A percentile compares a stretch with the other conserved stretches of the same genome.
phyloP scores from a whole-genome alignment of 2,329 filamentous ascomycete species.

The Xylaria sp. region DNA sequence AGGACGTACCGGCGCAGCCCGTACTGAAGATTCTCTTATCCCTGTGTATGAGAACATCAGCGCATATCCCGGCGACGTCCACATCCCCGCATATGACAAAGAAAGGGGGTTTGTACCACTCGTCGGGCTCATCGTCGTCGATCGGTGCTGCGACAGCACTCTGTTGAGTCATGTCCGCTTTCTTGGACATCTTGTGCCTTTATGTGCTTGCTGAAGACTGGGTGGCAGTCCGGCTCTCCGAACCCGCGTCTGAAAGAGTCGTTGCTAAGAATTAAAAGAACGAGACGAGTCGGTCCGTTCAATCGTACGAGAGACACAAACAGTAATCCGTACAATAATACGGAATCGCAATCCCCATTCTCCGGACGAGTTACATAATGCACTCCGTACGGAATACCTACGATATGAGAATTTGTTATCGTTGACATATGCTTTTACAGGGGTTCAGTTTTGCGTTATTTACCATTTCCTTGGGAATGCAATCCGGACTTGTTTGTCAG shows the following conservation, averaged over 20 bases:
- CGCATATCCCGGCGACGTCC: slow-evolving; percentile 8
- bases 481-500: neutral
- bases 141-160: slow-evolving; percentile 37
- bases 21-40: slow-evolving; percentile 97
- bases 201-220: neutral
- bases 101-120: slow-evolving; percentile 62
- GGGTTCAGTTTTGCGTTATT: neutral
- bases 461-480: neutral
- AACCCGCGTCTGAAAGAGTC: neutral
- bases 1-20: slow-evolving; percentile 69
- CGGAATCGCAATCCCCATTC: no score
- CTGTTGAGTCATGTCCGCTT: slow-evolving; percentile 42
- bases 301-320: no score
- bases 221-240: neutral
- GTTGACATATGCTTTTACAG: neutral
- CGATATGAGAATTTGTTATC: neutral
- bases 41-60: slow-evolving; percentile 46
- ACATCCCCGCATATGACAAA: neutral
- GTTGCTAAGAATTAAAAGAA: neutral
- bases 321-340: no score
- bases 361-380: neutral
- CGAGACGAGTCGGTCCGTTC: neutral
- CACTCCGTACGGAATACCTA: neutral
- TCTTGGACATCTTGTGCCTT: slow-evolving; percentile 50
- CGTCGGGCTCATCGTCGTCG: slow-evolving; percentile 85